Base-by-base conservation (phyloP, 139 green algal species). In the Mychonastes homosphaera region DNA sequence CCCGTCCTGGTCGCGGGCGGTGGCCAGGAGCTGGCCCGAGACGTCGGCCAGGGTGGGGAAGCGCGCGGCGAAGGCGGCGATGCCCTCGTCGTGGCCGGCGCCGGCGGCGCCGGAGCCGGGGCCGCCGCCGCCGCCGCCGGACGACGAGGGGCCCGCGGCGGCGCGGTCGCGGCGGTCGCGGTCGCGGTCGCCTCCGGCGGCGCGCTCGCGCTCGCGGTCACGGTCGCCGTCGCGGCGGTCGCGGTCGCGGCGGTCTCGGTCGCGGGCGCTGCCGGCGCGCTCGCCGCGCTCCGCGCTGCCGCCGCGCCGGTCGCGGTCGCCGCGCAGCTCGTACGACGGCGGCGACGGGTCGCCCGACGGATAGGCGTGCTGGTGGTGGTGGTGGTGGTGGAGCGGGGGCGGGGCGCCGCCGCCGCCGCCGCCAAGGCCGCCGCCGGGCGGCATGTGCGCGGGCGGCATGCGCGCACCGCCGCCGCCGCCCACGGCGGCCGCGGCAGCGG, bases 1-100 rank as follows among this genome's bases (percentile, higher is more conserved):
- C 15, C 92, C 92, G 53, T 96, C 88, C 79, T 99, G 92, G 70
- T 99, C 92, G 65, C 91, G 83, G 8, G 91, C 92, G 28, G 95
- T 80, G 12, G 78, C 60, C 53, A 92, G 64, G 38, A 99, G 80
- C 71, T 90, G 79, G 38, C 86, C 84, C 9, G 85, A 77, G 35
- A 91, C 83, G 32, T 92, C 84, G 10, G 89, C 84, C 38, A 94
- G 49, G 36, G 64, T 77, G 9, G 58, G 64, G 63, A 79, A 89
- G 29, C 72, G 70, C 1, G 55, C 70, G 34, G 45, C 34, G 18
- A 67, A 66, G 24, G 59, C 63, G n/a, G 64, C 70, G 30, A 77
- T 59, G 19, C 59, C 48, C 49, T 68, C 48, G 24, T 58, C 63
- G 36, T 62, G 35, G 16, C 12, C 47, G 19, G 7, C 23, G 33